Percentiles rank a stretch among this genome's conserved stretches.
Conservation (phyloP, 2,329 filamentous ascomycete genomes). For the Xylaria sp. region DNA sequence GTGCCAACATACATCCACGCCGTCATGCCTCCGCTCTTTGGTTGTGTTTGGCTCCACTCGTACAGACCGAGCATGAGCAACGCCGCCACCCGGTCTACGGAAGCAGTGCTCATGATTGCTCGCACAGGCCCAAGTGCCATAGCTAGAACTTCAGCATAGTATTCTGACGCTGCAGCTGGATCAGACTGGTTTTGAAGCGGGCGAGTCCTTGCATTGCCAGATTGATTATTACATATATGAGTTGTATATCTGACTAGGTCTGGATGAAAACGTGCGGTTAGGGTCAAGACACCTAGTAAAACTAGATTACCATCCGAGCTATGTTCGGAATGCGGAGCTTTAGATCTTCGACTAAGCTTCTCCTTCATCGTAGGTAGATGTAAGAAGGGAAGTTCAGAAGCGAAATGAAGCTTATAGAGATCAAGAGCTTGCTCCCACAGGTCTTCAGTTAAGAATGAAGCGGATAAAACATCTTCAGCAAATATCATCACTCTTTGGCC, state of each 20-base stretch:
- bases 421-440: constrained; percentile 76
- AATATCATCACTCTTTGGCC: constrained; percentile 51
- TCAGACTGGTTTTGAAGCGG: constrained; percentile 54
- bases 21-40: constrained; percentile 61
- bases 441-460: constrained; percentile 68
- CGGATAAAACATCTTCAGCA: constrained; percentile 69
- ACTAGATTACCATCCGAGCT: constrained; percentile 65
- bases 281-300: constrained; percentile 72
- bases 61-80: constrained; percentile 77
- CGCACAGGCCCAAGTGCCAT: constrained; percentile 61
- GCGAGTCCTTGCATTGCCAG: constrained; percentile 50
- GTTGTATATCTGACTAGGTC: constrained; percentile 66
- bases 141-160: constrained; percentile 69
- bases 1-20: constrained; percentile 75
- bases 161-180: constrained; percentile 68
- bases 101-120: constrained; percentile 61
- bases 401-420: constrained; percentile 76
- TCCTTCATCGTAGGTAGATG: constrained; percentile 72
- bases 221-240: constrained; percentile 51
- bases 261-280: constrained; percentile 75
- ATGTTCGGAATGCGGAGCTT: constrained; percentile 50
- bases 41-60: constrained; percentile 73
- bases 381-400: constrained; percentile 76
- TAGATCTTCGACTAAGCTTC: constrained; percentile 57
- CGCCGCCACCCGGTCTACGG: constrained; percentile 72